These are phyloP conservation scores for Karstenula rhodostoma DNA, from an alignment of 2,329 filamentous ascomycete genomes.

Conservation along the genomic window DNA sequence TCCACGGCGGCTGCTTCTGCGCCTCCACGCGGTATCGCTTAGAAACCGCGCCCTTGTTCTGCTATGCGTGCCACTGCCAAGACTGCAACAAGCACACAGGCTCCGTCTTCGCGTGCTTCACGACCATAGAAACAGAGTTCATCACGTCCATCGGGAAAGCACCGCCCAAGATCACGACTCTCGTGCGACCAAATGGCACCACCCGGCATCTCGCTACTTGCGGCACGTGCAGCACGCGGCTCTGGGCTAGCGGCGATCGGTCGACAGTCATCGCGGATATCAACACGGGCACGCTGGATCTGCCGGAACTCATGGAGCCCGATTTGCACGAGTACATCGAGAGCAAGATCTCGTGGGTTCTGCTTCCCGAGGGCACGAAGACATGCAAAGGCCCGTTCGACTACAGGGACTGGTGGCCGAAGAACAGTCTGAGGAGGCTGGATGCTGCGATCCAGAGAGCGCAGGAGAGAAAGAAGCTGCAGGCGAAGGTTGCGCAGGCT, in stretches of 20 bases:
- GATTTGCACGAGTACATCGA: conserved; percentile 40
- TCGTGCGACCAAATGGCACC: conserved; percentile 1
- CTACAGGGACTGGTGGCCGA: conserved; percentile 32
- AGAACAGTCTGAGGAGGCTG: conserved; percentile 36
- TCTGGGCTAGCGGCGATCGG: conserved; percentile 30
- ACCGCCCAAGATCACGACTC: conserved; percentile 19
- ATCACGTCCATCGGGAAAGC: conserved; percentile 28
- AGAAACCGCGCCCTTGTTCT: conserved; percentile 38
- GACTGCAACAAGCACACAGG: conserved; percentile 40
- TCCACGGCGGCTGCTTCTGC: conserved; percentile 41
- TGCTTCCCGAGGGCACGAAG: conserved; percentile 33
- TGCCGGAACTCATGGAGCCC: conserved; percentile 39
- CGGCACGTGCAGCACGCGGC: conserved; percentile 27
- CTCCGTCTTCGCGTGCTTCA: conserved; percentile 31
- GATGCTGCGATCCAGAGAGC: conserved; percentile 25
- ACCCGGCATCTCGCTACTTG: conserved; percentile 24
- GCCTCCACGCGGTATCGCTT: conserved; percentile 35
- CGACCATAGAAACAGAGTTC: conserved; percentile 35
- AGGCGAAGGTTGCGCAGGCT: conserved; percentile 11
- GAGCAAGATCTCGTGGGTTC: conserved; percentile 42
- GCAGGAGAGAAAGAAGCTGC: conserved; percentile 12
- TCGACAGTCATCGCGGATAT: conserved; percentile 25
- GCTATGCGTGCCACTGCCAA: conserved; percentile 41
- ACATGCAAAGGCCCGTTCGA: conserved; percentile 23
- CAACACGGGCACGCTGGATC: conserved; percentile 37